Evolutionary conservation across 2,329 filamentous ascomycete genomes (phyloP), one percentile per base, ranked within the genome.

Genomic region (Talaromyces sp.): DNA sequence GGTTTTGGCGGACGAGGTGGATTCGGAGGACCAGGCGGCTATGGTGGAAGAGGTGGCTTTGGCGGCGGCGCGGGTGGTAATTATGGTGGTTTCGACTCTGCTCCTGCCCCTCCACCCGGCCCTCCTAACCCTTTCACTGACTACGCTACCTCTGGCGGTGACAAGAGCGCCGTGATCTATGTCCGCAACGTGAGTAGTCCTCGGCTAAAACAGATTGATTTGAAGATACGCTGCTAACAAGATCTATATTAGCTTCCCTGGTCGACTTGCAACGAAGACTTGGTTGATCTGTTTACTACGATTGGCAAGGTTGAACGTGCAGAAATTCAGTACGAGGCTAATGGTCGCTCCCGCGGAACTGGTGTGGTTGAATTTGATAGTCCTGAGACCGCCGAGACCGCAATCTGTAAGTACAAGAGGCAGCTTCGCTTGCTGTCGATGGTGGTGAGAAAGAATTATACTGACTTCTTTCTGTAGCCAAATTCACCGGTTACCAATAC

Each of bases 261-360:
- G 95, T 98, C 95, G 31, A 99, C 95, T 17, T 97, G 93, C 83
- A 98, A 99, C 75, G 95, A 99, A 69, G 95, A 99, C 78, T 84
- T 99, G 29, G 88, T 98, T 65, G 95, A 99, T 77, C 86, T 99
- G 22, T 99, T 99, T 83, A 93, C 91, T 19, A 99, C 95, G 11
- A 99, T 99, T 74, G 95, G 95, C 69, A 97, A 97, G 78, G 95
- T 99, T 67, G 93, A 97, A 74, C 93, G 95, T 73, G 95, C 95
- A n/a, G 95, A 99, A 81, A 98, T 99, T 65, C 95, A 99, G 80
- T 98, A 99, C 75, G 95, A 99, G 78, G 91, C 92, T 3, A 98
- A 96, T 74, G 95, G 95, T 54, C 91, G 95, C 72, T 99, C 95
- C 67, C 91, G 93, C 69, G 95, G 95, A 69, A 95, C 91, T 66